phyloP scores from a whole-genome alignment of 805 yeast species.

The Saturnispora kantuleensis region DNA sequence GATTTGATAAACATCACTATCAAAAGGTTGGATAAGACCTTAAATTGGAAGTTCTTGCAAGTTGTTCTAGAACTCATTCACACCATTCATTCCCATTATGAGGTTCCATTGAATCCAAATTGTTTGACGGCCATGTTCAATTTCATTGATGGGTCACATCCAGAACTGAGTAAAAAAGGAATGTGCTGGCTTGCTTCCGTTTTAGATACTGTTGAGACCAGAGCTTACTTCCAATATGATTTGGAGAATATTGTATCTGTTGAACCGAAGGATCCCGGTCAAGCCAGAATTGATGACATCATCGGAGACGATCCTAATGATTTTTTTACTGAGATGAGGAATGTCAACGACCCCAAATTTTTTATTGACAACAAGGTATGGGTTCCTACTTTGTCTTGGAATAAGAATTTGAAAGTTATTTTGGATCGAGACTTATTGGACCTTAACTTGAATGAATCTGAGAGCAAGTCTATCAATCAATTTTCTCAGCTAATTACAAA shows the following conservation, averaged over 20 bases:
- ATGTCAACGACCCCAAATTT: conserved; percentile 36
- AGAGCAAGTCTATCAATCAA: conserved; percentile 30
- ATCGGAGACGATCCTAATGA: conserved; percentile 17
- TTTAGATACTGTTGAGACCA: conserved; percentile 23
- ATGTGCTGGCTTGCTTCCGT: conserved; percentile 50
- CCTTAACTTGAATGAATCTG: conserved; percentile 31
- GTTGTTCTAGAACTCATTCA: conserved; percentile 41
- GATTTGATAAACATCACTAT: conserved; percentile 33
- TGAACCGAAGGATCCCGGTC: conserved; percentile 22
- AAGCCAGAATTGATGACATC: conserved; percentile 10
- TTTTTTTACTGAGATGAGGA: conserved; percentile 45
- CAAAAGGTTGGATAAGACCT: conserved; percentile 15
- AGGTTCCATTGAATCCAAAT: conserved; percentile 33
- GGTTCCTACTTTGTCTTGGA: conserved; percentile 75
- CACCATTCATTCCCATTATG: conserved; percentile 44
- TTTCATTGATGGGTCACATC: conserved; percentile 54
- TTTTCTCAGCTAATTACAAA: conserved; percentile 40
- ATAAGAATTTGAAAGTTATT: conserved; percentile 39
- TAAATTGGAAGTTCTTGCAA: conserved; percentile 49
- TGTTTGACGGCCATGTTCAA: conserved; percentile 36
- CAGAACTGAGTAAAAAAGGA: conserved; percentile 50
- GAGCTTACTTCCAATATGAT: conserved; percentile 29
- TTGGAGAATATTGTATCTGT: conserved; percentile 29
- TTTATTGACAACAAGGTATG: conserved; percentile 49
- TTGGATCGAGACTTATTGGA: conserved; percentile 21